phyloP scores from a whole-genome alignment of 2,329 filamentous ascomycete species.

The Rutstroemia sp. region DNA sequence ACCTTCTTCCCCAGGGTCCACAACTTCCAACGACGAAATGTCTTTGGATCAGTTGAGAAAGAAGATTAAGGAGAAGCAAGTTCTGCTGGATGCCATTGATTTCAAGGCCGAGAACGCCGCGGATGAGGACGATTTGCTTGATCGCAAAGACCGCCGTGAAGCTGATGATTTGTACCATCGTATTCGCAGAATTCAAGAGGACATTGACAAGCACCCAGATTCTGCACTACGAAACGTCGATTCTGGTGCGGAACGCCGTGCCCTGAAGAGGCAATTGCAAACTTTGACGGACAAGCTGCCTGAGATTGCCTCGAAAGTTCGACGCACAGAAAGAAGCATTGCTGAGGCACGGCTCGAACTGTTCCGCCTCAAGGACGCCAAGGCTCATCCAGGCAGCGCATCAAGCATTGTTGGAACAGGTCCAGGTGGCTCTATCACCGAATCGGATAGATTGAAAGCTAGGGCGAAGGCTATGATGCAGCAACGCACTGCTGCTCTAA shows the following conservation, averaged over 20 bases:
- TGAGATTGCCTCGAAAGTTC: slow-evolving; percentile 84
- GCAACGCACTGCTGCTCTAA: slow-evolving; percentile 85
- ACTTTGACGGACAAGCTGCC: slow-evolving; percentile 83
- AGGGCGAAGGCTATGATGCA: slow-evolving; percentile 98
- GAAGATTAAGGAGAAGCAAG: slow-evolving; percentile 87
- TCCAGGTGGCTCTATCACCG: slow-evolving; percentile 81
- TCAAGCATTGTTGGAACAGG: slow-evolving; percentile 84
- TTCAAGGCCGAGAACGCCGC: slow-evolving; percentile 85
- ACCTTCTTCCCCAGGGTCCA: slow-evolving; percentile 64
- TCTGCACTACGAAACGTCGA: slow-evolving; percentile 62
- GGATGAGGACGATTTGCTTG: slow-evolving; percentile 87
- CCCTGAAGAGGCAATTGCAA: slow-evolving; percentile 84
- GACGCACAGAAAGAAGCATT: slow-evolving; percentile 85
- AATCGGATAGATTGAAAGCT: slow-evolving; percentile 90
- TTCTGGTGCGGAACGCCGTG: slow-evolving; percentile 79
- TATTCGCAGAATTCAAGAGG: slow-evolving; percentile 84
- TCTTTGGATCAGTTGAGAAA: slow-evolving; percentile 84
- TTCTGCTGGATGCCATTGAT: slow-evolving; percentile 91
- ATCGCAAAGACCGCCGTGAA: slow-evolving; percentile 83
- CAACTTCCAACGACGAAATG: slow-evolving; percentile 71
- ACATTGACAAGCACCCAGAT: slow-evolving; percentile 88
- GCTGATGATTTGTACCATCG: slow-evolving; percentile 91
- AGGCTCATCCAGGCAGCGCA: slow-evolving; percentile 77
- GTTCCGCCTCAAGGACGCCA: slow-evolving; percentile 89
- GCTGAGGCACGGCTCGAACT: slow-evolving; percentile 86